A percentile compares a stretch with the other conserved stretches of the same genome.
phyloP scores from a whole-genome alignment of 768 basidiomycete genomes.

The Clavaria fumosa region DNA sequence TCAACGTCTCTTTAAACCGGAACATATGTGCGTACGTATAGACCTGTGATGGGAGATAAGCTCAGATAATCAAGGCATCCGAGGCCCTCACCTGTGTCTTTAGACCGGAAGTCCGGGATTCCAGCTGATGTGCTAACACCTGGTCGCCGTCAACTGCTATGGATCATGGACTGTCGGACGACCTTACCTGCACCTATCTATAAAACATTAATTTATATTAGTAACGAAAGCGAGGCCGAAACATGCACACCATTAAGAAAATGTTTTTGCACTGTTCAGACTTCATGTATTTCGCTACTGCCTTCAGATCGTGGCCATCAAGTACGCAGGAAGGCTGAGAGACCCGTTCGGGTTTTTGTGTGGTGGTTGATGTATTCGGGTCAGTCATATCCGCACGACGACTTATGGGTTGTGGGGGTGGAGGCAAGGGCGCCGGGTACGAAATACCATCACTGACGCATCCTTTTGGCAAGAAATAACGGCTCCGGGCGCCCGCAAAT shows the following conservation, averaged over 20 bases:
- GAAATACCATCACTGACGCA: too few relatives aligned
- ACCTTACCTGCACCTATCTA: conserved; percentile 58
- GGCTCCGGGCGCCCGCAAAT: too few relatives aligned
- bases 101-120: conserved; percentile 83
- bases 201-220: too few relatives aligned
- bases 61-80: background rate
- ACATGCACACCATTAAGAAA: conserved; percentile 51
- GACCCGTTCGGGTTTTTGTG: too few relatives aligned
- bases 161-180: background rate
- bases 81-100: conserved; percentile 52
- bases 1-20: too few relatives aligned
- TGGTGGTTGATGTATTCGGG: too few relatives aligned
- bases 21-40: conserved; percentile 47
- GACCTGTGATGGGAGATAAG: conserved; percentile 20
- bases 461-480: too few relatives aligned
- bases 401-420: too few relatives aligned
- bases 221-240: too few relatives aligned
- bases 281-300: conserved; percentile 51
- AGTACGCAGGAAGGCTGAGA: conserved; percentile 16
- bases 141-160: too few relatives aligned
- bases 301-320: conserved; percentile 16
- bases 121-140: conserved; percentile 70
- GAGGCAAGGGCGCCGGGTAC: too few relatives aligned
- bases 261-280: conserved; percentile 52
- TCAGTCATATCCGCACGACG: too few relatives aligned